Base-by-base conservation (phyloP, 78 protist species). In the Dictyostelium purpureum region DNA sequence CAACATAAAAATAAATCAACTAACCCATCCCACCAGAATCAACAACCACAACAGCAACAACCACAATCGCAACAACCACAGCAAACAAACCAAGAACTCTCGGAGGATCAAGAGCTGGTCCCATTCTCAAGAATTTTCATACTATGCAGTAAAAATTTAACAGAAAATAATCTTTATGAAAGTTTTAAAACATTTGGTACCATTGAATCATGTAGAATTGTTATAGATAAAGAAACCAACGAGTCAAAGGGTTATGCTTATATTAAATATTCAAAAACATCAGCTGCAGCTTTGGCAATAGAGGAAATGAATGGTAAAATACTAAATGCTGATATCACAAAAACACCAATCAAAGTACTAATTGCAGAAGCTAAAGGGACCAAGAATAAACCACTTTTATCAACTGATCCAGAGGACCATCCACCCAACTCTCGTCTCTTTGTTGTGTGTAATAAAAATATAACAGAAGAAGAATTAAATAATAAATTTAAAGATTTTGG, bases 361-460 rank as follows among this genome's bases (percentile, higher is more conserved):
- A 85, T 85, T 21, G 91, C 91, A 3, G 91, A 85, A 21, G 81
- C 42, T 10, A 85, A 85, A 24, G 91, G 91, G 19, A 76, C 77
- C n/a, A 82, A 82, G 28, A 21, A 79, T 6, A 85, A 85, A 19
- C 91, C 80, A 28, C 16, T 70, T 11, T 16, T 57, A 1, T 73
- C 91, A 3, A 61, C 91, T 1, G 91, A 89, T 52, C 94, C 94
- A 12, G 94, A 89, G 43, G 94, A 89, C 38, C 31, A 31, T 40
- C 94, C 94, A 0, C 94, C 94, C 57, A 76, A 89, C 67, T 89
- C 94, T 6, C 74, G 94, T 43, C 87, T 89, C 14, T 89, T 78
- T 51, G 80, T 89, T 24, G 69, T 80, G 18, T 74, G 88, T 37
- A 80, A 71, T 33, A 76, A 76, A 37, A 24, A 63, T 19, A 16